Base-by-base conservation (phyloP, 768 basidiomycete species). In the Kondoa malvinella region DNA sequence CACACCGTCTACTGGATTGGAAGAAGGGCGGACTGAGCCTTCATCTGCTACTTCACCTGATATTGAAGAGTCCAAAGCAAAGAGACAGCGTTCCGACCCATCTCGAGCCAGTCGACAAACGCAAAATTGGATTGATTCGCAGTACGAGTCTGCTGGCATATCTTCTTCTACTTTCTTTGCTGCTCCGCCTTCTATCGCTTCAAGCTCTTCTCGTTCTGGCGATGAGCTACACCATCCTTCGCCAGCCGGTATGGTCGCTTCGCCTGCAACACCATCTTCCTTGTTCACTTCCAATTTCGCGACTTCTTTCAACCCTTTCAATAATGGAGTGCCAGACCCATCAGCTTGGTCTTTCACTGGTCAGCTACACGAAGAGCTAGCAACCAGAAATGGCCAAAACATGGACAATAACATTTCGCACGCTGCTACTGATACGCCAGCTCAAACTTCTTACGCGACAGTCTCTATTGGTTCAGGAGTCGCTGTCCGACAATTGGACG, bases 391-490 rank as follows among this genome's bases (percentile, higher is more conserved):
- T n/a, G n/a, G n/a, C n/a, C n/a, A n/a, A n/a, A n/a, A n/a, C n/a
- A n/a, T n/a, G n/a, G n/a, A n/a, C n/a, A n/a, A n/a, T n/a, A n/a
- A n/a, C n/a, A 21, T 21, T 50, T 50, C 40, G 8, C 40, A 8
- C 40, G 12, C 40, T 50, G 12, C 21, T 50, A 8, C 40, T 50
- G 40, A 8, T 50, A 50, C 40, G 8, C 40, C 40, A 50, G 12
- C 40, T 8, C 12, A 50, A 50, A 50, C 12, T 8, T 21, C 40
- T 50, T 50, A 83, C 75, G 73, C 74, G 2, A 63, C 77, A 27
- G 85, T 92, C 4, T 87, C 89, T 0, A 89, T 92, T 72, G 89
- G 89, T 27, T 85, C 90, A 3, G 91, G 91, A 1, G 85, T 85
- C 80, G 80, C 83, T 33, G 89, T 92, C 77, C 90, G 89, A 75